These are phyloP conservation scores for Fusarium lateritium DNA, from an alignment of 2,329 filamentous ascomycete genomes.

Conservation along the genomic window DNA sequence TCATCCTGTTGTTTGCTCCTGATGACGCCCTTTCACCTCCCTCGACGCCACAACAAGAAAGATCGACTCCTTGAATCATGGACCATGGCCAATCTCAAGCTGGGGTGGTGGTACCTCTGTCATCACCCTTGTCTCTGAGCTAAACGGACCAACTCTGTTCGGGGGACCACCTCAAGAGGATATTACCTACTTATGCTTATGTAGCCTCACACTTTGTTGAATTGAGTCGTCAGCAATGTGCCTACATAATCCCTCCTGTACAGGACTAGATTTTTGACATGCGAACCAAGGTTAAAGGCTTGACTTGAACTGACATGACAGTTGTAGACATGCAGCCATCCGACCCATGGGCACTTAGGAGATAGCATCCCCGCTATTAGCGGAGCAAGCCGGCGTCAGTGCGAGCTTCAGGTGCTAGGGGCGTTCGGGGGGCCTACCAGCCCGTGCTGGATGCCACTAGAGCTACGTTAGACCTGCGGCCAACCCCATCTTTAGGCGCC, in stretches of 20 bases:
- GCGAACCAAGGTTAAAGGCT: background rate
- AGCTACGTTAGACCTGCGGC: slow-evolving; percentile 39
- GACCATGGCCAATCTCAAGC: slow-evolving; percentile 29
- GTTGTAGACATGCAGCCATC: slow-evolving; percentile 28
- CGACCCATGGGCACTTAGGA: slow-evolving; percentile 30
- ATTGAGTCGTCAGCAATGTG: background rate
- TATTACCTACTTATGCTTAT: background rate
- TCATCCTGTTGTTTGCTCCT: slow-evolving; percentile 28
- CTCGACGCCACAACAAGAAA: slow-evolving; percentile 40
- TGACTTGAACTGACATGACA: slow-evolving; percentile 16
- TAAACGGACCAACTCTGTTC: slow-evolving; percentile 12
- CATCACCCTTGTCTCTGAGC: slow-evolving; percentile 38
- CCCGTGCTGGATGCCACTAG: slow-evolving; percentile 40
- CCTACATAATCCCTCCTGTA: background rate
- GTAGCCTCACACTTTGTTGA: background rate
- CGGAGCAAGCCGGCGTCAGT: slow-evolving; percentile 46
- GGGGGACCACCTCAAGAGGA: slow-evolving; percentile 12
- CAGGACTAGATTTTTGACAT: background rate
- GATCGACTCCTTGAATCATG: slow-evolving; percentile 47
- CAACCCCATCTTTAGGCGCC: slow-evolving; percentile 49
- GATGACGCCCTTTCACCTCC: slow-evolving; percentile 37
- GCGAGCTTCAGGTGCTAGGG: slow-evolving; percentile 44
- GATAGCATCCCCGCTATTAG: slow-evolving; percentile 45
- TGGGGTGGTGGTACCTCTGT: slow-evolving; percentile 33
- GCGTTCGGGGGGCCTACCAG: slow-evolving; percentile 30